phyloP scores from a whole-genome alignment of 345 rosid genomes.

The Arabidopsis arenosa region DNA sequence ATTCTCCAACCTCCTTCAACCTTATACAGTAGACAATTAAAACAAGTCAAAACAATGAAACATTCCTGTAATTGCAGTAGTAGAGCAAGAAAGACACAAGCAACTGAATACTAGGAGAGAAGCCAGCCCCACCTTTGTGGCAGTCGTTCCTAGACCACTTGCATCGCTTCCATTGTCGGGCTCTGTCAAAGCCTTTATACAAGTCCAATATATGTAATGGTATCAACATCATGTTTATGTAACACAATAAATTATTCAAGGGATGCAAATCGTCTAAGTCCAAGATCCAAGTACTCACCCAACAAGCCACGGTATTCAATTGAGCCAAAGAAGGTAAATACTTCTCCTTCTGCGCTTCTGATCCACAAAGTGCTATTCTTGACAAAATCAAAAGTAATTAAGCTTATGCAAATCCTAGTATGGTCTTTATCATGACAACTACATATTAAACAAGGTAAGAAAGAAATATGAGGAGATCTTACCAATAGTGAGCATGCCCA shows the following conservation, averaged over 20 bases:
- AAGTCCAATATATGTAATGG: constrained; percentile 20
- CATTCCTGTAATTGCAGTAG: constrained; percentile 1
- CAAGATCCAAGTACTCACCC: constrained; percentile 61
- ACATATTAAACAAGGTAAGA: constrained; percentile 15
- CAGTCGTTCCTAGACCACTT: constrained; percentile 76
- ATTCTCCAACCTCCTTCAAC: constrained; percentile 92
- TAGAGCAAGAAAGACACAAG: constrained; percentile 17
- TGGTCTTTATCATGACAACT: not conserved
- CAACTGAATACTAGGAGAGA: constrained; percentile 23
- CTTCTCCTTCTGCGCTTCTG: constrained; percentile 85
- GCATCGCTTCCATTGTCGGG: constrained; percentile 99
- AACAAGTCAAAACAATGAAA: constrained; percentile 21
- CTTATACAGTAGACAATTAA: constrained; percentile 46
- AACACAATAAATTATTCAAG: constrained; percentile 8
- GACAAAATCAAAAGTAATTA: constrained; percentile 42
- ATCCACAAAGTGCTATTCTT: constrained; percentile 83
- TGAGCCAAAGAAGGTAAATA: constrained; percentile 88
- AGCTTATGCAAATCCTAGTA: constrained; percentile 1
- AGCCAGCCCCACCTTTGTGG: constrained; percentile 65
- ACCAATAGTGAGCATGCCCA: constrained; percentile 99
- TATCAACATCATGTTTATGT: constrained; percentile 25
- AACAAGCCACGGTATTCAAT: constrained; percentile 70
- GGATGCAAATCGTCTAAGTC: constrained; percentile 6
- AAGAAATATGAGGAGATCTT: constrained; percentile 35
- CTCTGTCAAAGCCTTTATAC: constrained; percentile 85